These are phyloP conservation scores for Pseudogymnoascus sp. DNA, from an alignment of 2,329 filamentous ascomycete species.

Conservation along the genomic window DNA sequence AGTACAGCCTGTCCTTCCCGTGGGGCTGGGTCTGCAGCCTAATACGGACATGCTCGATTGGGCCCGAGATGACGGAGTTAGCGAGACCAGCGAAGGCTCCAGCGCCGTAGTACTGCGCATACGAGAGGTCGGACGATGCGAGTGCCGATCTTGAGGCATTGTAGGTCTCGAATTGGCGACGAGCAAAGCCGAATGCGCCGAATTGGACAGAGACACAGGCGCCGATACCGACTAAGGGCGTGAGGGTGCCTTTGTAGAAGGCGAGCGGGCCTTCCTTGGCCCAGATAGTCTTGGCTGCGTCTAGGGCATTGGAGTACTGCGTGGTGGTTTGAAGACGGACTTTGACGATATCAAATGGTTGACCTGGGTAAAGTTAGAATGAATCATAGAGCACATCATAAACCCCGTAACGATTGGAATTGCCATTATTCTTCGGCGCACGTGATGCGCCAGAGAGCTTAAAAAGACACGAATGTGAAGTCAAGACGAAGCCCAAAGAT, in stretches of 20 bases:
- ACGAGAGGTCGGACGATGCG: constrained; percentile 51
- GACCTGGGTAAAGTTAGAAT: constrained; percentile 39
- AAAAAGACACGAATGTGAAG: neutral
- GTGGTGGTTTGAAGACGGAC: constrained; percentile 87
- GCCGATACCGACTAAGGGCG: constrained; percentile 88
- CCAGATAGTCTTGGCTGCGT: constrained; percentile 77
- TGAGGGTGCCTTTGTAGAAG: constrained; percentile 98
- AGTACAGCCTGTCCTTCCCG: constrained; percentile 69
- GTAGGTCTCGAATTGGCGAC: constrained; percentile 71
- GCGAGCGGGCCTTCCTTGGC: constrained; percentile 79
- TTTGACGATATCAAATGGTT: constrained; percentile 88
- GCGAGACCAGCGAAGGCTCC: constrained; percentile 89
- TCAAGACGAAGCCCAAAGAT: neutral
- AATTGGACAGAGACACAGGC: constrained; percentile 99
- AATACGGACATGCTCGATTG: constrained; percentile 96
- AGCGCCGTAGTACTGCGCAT: constrained; percentile 80
- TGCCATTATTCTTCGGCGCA: neutral
- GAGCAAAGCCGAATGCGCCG: constrained; percentile 88
- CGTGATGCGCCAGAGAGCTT: neutral
- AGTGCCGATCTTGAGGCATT: constrained; percentile 46
- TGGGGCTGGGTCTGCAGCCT: constrained; percentile 94
- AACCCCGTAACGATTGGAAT: constrained; percentile 6
- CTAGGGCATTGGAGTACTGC: constrained; percentile 70
- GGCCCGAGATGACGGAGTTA: constrained; percentile 80
- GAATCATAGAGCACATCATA: constrained; percentile 9